phyloP scores from a whole-genome alignment of 2,329 filamentous ascomycete genomes.

The Ceratocystis eucalypticola region DNA sequence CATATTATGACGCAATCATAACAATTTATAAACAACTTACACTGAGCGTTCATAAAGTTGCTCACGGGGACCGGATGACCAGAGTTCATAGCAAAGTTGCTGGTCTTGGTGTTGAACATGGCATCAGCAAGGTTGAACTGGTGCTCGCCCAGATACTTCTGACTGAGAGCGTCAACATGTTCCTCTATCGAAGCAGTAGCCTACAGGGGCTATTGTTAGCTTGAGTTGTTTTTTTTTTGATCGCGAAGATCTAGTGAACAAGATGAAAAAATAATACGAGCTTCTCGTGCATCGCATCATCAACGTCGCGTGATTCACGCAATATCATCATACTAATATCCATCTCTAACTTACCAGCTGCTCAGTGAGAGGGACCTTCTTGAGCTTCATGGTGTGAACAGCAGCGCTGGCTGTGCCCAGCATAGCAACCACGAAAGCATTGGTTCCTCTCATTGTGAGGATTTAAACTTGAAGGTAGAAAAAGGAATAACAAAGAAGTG shows the following conservation, averaged over 20 bases:
- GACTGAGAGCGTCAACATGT: conserved; percentile 69
- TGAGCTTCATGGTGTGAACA: conserved; percentile 91
- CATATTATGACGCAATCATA: neutral
- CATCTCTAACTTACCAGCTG: conserved; percentile 57
- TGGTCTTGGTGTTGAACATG: conserved; percentile 63
- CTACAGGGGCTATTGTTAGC: conserved; percentile 31
- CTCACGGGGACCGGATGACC: conserved; percentile 76
- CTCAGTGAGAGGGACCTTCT: conserved; percentile 86
- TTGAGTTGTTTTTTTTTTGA: conserved; percentile 11
- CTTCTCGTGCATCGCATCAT: neutral
- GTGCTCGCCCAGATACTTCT: conserved; percentile 82
- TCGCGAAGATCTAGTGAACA: neutral
- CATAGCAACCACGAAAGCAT: conserved; percentile 63
- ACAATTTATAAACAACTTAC: conserved; percentile 40
- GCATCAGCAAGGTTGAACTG: conserved; percentile 60
- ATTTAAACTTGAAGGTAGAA: conserved; percentile 4
- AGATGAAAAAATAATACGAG: neutral
- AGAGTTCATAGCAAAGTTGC: conserved; percentile 41
- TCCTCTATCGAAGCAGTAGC: conserved; percentile 64
- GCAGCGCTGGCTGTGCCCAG: conserved; percentile 74
- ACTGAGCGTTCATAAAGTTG: conserved; percentile 98
- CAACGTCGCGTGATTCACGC: neutral
- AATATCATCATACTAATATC: neutral
- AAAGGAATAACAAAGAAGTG: conserved; percentile 6
- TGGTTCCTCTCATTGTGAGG: conserved; percentile 58